A percentile compares a stretch with the other conserved stretches of the same genome.
Evolutionary conservation across 192 early-diverging fungal genomes (phyloP).

Genomic region (Linderina pennispora): DNA sequence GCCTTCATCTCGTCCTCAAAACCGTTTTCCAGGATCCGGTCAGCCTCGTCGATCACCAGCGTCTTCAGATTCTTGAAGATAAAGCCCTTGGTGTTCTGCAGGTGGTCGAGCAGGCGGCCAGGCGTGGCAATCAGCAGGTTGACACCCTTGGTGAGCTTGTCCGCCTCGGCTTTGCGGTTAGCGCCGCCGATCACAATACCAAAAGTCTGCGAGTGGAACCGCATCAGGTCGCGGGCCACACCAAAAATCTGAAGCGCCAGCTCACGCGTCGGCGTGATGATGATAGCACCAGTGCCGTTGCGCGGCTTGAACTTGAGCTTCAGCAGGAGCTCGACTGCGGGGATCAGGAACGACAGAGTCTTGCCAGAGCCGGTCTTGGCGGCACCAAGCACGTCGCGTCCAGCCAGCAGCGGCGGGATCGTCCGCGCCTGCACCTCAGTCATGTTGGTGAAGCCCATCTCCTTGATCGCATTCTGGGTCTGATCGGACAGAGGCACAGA

Average conservation of each 20-base stretch:
- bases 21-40: slow-evolving; percentile 96
- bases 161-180: slow-evolving; percentile 92
- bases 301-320: slow-evolving; percentile 94
- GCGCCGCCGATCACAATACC: slow-evolving; percentile 99
- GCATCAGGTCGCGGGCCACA: slow-evolving; percentile 91
- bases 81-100: slow-evolving; percentile 97
- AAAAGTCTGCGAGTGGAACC: slow-evolving; percentile 95
- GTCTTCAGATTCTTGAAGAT: slow-evolving; percentile 92
- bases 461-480: slow-evolving; percentile 76
- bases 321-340: slow-evolving; percentile 85
- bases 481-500: slow-evolving; percentile 74
- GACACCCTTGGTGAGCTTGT: slow-evolving; percentile 93
- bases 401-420: slow-evolving; percentile 92
- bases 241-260: slow-evolving; percentile 98
- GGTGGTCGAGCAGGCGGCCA: slow-evolving; percentile 94
- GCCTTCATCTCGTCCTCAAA: slow-evolving; percentile 99
- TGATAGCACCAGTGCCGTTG: slow-evolving; percentile 91
- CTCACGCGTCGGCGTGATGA: slow-evolving; percentile 98
- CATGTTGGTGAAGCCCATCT: slow-evolving; percentile 92
- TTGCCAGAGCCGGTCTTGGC: slow-evolving; percentile 98
- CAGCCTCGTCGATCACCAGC: slow-evolving; percentile 95
- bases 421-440: slow-evolving; percentile 96
- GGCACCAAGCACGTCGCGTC: slow-evolving; percentile 95
- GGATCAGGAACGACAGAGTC: slow-evolving; percentile 95
- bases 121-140: slow-evolving; percentile 96